Evolutionary conservation across 2,329 filamentous ascomycete species (phyloP).

Genomic region (Sclerotinia borealis): DNA sequence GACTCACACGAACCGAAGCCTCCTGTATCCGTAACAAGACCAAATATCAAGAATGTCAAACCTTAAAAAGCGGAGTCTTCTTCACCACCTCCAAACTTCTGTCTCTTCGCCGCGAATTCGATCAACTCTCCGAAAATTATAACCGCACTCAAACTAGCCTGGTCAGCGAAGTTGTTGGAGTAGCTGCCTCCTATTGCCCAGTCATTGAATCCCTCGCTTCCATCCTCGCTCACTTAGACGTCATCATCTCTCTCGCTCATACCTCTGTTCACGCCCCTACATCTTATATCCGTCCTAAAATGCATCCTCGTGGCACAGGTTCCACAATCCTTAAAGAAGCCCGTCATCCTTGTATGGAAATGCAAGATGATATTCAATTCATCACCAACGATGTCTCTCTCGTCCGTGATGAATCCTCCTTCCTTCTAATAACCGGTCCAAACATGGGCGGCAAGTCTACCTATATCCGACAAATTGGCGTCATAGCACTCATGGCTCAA

Average conservation of each 20-base stretch:
- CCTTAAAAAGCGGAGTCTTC: slow-evolving; percentile 98
- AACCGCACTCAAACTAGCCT: slow-evolving; percentile 89
- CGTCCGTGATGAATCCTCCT: slow-evolving; percentile 71
- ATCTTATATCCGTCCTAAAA: slow-evolving; percentile 83
- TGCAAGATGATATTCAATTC: slow-evolving; percentile 97
- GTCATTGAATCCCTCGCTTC: slow-evolving; percentile 84
- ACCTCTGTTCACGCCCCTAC: slow-evolving; percentile 88
- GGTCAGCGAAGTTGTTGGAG: slow-evolving; percentile 85
- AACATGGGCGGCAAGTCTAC: slow-evolving; percentile 99
- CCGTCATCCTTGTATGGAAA: slow-evolving; percentile 94
- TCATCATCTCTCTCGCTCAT: slow-evolving; percentile 90
- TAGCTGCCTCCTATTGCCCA: slow-evolving; percentile 90
- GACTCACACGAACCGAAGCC: slow-evolving; percentile 84
- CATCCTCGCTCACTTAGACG: slow-evolving; percentile 87
- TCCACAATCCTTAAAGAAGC: slow-evolving; percentile 88
- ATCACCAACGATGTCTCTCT: slow-evolving; percentile 95
- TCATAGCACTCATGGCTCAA: slow-evolving; percentile 95
- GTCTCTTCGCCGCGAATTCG: slow-evolving; percentile 78
- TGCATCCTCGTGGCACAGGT: slow-evolving; percentile 81
- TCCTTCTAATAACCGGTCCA: slow-evolving; percentile 72
- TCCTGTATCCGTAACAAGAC: slow-evolving; percentile 89
- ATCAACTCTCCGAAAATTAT: slow-evolving; percentile 90
- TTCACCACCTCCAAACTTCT: slow-evolving; percentile 86
- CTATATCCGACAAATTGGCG: slow-evolving; percentile 94
- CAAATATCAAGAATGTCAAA: slow-evolving; percentile 88